These are phyloP conservation scores for Amaranthus cruentus DNA, from an alignment of 148 eudicot species.

Conservation along the genomic window DNA sequence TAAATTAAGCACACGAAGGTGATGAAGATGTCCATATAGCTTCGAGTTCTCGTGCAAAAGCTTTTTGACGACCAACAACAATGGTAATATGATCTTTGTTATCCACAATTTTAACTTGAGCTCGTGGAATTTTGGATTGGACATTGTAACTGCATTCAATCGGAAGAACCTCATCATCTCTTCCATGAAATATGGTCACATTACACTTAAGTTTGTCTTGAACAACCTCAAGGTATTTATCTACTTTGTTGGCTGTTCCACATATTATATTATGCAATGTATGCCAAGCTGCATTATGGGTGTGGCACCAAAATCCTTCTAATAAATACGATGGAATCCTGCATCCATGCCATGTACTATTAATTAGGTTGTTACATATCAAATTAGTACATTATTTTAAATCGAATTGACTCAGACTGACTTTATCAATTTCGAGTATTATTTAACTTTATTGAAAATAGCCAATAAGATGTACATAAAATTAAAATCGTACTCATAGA, in stretches of 20 bases:
- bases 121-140: conserved; percentile 56
- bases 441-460: too few species aligned
- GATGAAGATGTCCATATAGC: conserved; percentile 50
- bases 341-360: conserved; percentile 14
- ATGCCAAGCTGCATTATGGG: conserved; percentile 95
- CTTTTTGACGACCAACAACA: conserved; percentile 71
- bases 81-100: conserved; percentile 81
- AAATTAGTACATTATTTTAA: neutral
- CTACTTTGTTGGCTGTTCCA: conserved; percentile 70
- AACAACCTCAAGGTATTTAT: conserved; percentile 55
- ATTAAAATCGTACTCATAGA: too few species aligned
- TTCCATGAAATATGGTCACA: conserved; percentile 64
- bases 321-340: conserved; percentile 66
- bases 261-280: conserved; percentile 88
- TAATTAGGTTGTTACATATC: neutral
- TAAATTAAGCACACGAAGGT: neutral
- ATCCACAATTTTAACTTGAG: conserved; percentile 57
- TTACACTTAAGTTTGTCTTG: conserved; percentile 41
- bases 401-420: too few species aligned
- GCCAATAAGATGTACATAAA: too few species aligned
- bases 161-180: conserved; percentile 76
- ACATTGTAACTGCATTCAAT: conserved; percentile 73
- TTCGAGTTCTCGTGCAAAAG: conserved; percentile 76
- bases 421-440: too few species aligned
- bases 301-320: conserved; percentile 77